Base-by-base conservation (phyloP, 164 flowering plant genomes). In the Tetracentron sinense region DNA sequence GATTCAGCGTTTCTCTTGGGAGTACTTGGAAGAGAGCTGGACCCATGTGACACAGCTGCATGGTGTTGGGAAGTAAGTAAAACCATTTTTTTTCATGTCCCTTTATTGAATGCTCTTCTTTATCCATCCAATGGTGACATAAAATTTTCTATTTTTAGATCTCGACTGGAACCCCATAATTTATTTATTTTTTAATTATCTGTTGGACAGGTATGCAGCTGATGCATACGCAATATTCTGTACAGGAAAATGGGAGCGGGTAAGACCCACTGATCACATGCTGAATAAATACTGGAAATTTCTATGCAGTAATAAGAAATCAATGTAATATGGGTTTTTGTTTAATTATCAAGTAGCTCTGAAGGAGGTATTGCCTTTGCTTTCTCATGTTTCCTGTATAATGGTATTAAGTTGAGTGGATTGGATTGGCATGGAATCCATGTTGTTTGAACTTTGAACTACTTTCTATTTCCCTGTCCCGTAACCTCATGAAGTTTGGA, bases 171-270 rank as follows among this genome's bases (percentile, higher is more conserved):
- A 14, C 5, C 19, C 14, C 12, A 7, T 44, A 11, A 2, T 25
- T 8, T 10, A 23, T 16, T 3, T n/a, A 8, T 29, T 46, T 46
- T 19, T 35, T 38, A 20, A 0, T 58, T 17, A 38, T 49, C 38
- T 25, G 6, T 12, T 31, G 29, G 0, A 55, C 64, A 91, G 95
- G 83, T 90, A 93, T 76, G 96, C 87, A 28, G 98, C 96, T 25
- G 98, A 93, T 84, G 98, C 97, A n/a, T 81, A 90, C 77, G 98
- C 96, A 46, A 90, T 88, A 71, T 90, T 93, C 69, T 88, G 96
- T 65, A 87, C 94, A 0, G 95, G 95, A 52, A 78, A 75, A 66
- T 89, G 91, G 98, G 65, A 81, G 3, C 49, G 56, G 22, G 86
- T 93, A 15, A 64, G 11, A n/a, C 98, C 96, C 0, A 55, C 33